Evolutionary conservation across 345 rosid genomes (phyloP), one percentile per base, ranked within the genome.

Genomic region (Arabis hirsuta): DNA sequence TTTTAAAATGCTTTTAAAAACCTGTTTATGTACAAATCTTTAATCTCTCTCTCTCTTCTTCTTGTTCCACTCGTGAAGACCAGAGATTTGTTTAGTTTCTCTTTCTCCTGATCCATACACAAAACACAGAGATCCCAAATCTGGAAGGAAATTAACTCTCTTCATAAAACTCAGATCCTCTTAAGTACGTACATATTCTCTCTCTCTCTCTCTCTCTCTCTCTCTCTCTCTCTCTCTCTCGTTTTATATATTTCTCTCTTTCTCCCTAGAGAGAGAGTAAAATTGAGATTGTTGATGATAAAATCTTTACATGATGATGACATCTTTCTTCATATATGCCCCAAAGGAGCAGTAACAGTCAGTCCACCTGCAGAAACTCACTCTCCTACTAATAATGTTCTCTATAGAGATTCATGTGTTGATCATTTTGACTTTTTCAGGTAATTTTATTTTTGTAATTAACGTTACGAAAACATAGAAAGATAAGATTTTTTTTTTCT

Each of bases 41-140:
- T 3, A 46, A 4, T 70, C 7, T 39, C 11, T 47, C 31, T 31
- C 16, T 16, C 9, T 39, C 26, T 45, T 22, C 51, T 34, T 39
- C 56, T 64, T 42, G 55, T 50, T 61, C 63, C 55, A 60, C 74
- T 69, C 70, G 79, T 68, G 79, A 75, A 54, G 70, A 62, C 70
- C 65, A 69, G 52, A 61, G 70, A 46, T 56, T 58, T 36, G 11
- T 36, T 36, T 8, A 36, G 11, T 36, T 36, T 27, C 29, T 73
- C 24, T 22, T 66, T 51, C 78, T 74, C 73, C 78, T 74, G 55
- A 66, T 67, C 41, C 67, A 48, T 52, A 73, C 27, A 72, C 31
- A 71, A 22, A 65, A 56, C 26, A 24, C 47, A 68, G 56, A 67
- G 73, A 69, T 55, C 71, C 63, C 71, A 76, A 69, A 76, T 76